Conservation (phyloP, 148 eudicot genomes). For the Beta vulgaris region DNA sequence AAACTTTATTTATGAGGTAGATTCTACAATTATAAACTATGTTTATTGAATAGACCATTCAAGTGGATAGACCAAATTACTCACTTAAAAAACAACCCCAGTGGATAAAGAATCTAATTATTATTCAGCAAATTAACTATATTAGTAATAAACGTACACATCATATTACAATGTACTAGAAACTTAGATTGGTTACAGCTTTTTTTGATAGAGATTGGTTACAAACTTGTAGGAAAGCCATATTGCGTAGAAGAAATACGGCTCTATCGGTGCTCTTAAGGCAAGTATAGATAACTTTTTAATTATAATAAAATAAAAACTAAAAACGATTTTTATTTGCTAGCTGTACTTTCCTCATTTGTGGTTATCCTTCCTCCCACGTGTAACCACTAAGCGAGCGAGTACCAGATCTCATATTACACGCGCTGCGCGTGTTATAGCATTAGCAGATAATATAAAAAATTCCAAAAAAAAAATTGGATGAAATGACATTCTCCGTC, state of each 20-base stretch:
- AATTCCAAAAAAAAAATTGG: not conserved
- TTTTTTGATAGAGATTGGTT: not conserved
- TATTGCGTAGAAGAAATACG: conserved; percentile 23
- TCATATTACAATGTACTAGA: not conserved
- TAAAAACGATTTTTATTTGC: not conserved
- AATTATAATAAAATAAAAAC: too few relatives aligned
- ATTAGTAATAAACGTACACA: too few relatives aligned
- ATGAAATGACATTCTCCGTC: not conserved
- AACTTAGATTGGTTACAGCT: not conserved
- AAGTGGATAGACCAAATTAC: too few relatives aligned
- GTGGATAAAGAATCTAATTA: too few relatives aligned
- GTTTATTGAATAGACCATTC: too few relatives aligned
- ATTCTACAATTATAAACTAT: too few relatives aligned
- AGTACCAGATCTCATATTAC: not conserved
- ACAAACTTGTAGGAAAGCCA: not conserved
- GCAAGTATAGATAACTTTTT: too few relatives aligned
- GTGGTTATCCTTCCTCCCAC: conserved; percentile 13
- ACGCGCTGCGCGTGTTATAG: not conserved
- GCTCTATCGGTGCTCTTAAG: conserved; percentile 22
- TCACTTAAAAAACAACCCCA: too few relatives aligned
- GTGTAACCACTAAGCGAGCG: conserved; percentile 9
- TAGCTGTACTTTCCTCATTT: conserved; percentile 7
- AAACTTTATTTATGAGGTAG: too few relatives aligned
- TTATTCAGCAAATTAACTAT: too few relatives aligned
- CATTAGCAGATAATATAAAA: not conserved